Conservation (phyloP, 2,329 filamentous ascomycete genomes). For the Rhytidhysteron rufulum region DNA sequence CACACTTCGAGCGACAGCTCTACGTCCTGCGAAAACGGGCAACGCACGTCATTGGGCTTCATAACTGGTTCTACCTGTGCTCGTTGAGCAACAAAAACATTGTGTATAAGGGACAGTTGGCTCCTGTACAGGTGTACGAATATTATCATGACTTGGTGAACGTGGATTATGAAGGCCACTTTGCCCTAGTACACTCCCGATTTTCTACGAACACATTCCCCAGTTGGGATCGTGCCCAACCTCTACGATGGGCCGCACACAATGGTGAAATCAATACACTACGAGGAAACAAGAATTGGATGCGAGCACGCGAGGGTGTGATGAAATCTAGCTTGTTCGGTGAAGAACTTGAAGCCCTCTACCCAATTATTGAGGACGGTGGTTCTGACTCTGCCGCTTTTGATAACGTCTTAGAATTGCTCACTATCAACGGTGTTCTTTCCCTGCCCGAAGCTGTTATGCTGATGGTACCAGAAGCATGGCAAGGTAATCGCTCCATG, state of each 20-base stretch:
- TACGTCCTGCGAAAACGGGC: constrained; percentile 93
- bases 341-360: constrained; percentile 84
- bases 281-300: constrained; percentile 99
- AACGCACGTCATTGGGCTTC: constrained; percentile 88
- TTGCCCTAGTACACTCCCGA: constrained; percentile 92
- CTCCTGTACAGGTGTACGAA: constrained; percentile 92
- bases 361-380: constrained; percentile 93
- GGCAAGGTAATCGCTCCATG: constrained; percentile 91
- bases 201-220: constrained; percentile 99
- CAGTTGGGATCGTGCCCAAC: constrained; percentile 96
- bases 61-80: constrained; percentile 99
- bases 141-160: constrained; percentile 98
- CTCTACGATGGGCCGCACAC: constrained; percentile 92
- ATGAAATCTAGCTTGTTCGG: constrained; percentile 91
- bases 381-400: constrained; percentile 96
- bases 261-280: constrained; percentile 99
- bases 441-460: constrained; percentile 95
- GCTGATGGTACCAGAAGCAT: constrained; percentile 97
- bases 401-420: constrained; percentile 90
- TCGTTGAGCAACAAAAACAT: constrained; percentile 97
- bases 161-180: constrained; percentile 95
- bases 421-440: constrained; percentile 92
- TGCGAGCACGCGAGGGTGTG: constrained; percentile 92
- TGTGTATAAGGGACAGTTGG: constrained; percentile 96
- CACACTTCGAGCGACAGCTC: constrained; percentile 85